Conservation (phyloP, 805 yeast genomes). For the Cyberlindnera samutprakarnensis region DNA sequence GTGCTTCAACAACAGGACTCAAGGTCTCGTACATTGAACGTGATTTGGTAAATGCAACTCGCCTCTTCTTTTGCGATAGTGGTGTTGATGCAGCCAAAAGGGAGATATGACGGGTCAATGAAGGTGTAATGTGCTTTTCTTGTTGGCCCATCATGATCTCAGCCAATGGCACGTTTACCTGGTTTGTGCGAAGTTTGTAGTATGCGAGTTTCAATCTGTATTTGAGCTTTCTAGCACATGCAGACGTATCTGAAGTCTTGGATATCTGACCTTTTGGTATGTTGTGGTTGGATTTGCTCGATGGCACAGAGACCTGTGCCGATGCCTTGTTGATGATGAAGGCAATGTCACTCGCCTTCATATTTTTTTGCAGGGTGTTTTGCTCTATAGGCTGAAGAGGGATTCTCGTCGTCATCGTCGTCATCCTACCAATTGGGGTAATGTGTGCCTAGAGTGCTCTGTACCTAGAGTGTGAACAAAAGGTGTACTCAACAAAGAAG, state of each 20-base stretch:
- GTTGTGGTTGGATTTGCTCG: no score
- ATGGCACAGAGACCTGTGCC: constrained; percentile 1
- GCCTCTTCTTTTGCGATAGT: constrained; percentile 12
- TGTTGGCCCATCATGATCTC: constrained; percentile 19
- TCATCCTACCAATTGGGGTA: no score
- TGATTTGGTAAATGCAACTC: constrained; percentile 14
- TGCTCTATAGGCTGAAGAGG: constrained; percentile 2
- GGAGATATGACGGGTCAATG: constrained; percentile 23
- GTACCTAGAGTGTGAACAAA: no score
- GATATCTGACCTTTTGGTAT: no score
- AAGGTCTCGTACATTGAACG: constrained; percentile 3
- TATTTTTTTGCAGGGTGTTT: constrained; percentile 11
- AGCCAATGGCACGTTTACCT: constrained; percentile 27
- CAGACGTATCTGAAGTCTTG: no score
- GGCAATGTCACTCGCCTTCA: no score
- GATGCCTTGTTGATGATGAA: neutral
- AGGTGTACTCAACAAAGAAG: no score
- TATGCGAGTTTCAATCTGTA: constrained; percentile 44
- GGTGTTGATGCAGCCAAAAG: constrained; percentile 30
- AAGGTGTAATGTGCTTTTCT: constrained; percentile 13
- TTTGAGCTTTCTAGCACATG: constrained; percentile 37
- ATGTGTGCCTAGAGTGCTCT: no score
- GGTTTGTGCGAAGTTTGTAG: constrained; percentile 44
- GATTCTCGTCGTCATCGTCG: neutral
- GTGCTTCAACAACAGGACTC: neutral